Percentiles rank a stretch among this genome's conserved stretches.
phyloP scores from a whole-genome alignment of 495 filamentous ascomycete genomes.

The Tuber microsphaerosporum region DNA sequence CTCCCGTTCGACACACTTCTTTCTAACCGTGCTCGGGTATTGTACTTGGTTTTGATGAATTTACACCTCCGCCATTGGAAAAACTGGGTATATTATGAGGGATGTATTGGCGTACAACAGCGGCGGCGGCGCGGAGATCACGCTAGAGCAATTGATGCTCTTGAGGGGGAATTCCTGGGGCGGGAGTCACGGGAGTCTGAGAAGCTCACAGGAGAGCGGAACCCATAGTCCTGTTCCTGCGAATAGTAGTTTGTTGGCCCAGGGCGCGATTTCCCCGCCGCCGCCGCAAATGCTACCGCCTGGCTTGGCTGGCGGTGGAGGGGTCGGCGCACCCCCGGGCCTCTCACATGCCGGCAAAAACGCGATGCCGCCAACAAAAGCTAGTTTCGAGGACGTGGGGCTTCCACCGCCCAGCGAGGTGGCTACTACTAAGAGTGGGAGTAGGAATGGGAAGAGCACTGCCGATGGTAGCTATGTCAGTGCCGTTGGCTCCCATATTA shows the following conservation, averaged over 20 bases:
- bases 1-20: no score
- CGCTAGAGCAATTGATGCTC: conserved; percentile 15
- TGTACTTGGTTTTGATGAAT: no score
- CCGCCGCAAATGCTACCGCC: conserved; percentile 8
- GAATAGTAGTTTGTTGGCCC: conserved; percentile 6
- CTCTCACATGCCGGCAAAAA: no score
- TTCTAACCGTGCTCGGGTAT: no score
- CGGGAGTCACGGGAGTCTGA: conserved; percentile 32
- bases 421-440: neutral
- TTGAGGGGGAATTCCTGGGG: conserved; percentile 32
- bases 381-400: no score
- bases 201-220: conserved; percentile 20
- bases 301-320: conserved; percentile 9
- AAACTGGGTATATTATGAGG: no score
- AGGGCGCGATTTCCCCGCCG: conserved; percentile 9
- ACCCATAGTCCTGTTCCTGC: no score
- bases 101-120: no score
- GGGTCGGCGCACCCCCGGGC: conserved; percentile 20
- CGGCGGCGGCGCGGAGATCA: no score
- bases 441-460: no score
- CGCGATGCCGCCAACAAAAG: conserved; percentile 39
- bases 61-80: no score
- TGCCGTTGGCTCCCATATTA: conserved; percentile 25
- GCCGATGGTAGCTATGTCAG: conserved; percentile 30
- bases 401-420: conserved; percentile 3